phyloP scores from a whole-genome alignment of 257 asterid species.

The Petunia axillaris region DNA sequence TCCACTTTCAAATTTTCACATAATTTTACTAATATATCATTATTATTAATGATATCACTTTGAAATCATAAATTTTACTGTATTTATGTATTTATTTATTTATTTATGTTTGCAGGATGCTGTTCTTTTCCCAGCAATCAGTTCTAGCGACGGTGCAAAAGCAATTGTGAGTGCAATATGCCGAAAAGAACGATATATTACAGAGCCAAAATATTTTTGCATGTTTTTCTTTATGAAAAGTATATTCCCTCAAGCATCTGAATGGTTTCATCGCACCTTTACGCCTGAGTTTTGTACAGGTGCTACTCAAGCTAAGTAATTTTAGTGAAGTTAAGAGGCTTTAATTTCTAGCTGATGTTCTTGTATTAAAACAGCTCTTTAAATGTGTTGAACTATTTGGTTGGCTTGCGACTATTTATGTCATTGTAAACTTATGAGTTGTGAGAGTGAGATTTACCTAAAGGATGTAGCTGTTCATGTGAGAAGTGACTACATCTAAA shows the following conservation, averaged over 20 bases:
- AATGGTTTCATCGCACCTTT: conserved; percentile 14
- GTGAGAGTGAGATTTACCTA: no score
- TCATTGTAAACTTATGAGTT: no score
- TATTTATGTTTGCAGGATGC: background rate
- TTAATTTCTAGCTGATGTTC: no score
- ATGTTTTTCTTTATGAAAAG: background rate
- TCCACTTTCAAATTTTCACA: background rate
- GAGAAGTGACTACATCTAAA: no score
- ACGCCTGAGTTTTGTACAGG: background rate
- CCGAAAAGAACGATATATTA: conserved; percentile 27
- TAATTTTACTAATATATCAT: no score
- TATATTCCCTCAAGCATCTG: conserved; percentile 24
- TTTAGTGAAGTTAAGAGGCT: background rate
- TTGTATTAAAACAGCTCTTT: no score
- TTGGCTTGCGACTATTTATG: no score
- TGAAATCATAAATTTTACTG: background rate
- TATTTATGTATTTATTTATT: no score
- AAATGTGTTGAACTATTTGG: no score
- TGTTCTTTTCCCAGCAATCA: conserved; percentile 29
- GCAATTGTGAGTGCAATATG: conserved; percentile 29
- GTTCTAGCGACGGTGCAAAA: conserved; percentile 31
- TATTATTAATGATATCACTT: no score
- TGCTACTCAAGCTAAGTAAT: background rate
- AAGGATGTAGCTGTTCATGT: no score
- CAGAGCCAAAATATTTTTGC: conserved; percentile 28